Percentiles rank a stretch among this genome's conserved stretches.
These are phyloP conservation scores for Trichoderma oligosporum DNA, from an alignment of 2,329 filamentous ascomycete genomes.

Conservation along the genomic window DNA sequence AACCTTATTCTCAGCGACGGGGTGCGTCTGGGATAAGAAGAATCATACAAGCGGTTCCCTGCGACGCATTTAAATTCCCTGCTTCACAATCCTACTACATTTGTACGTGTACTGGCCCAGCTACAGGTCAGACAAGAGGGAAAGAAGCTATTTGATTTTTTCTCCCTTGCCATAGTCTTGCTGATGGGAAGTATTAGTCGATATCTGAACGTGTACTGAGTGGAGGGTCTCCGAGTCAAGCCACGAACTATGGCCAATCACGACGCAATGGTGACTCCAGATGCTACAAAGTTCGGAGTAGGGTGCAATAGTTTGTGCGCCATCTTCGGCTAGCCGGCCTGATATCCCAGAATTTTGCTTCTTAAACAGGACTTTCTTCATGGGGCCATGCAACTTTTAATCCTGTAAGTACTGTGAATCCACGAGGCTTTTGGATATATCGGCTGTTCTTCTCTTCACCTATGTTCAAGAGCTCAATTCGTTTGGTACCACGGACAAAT, in stretches of 20 bases:
- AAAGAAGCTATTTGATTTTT: not conserved
- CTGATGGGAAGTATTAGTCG: not conserved
- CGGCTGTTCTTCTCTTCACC: not conserved
- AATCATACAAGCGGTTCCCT: not conserved
- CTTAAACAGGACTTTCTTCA: not conserved
- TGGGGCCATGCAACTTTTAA: not conserved
- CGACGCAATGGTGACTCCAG: slow-evolving; percentile 6
- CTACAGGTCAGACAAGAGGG: not conserved
- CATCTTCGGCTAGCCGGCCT: slow-evolving; percentile 11
- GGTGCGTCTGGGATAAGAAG: slow-evolving; percentile 6
- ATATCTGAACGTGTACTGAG: not conserved
- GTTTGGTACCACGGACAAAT: not conserved
- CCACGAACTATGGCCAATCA: slow-evolving; percentile 15
- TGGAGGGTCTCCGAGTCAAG: slow-evolving; percentile 7
- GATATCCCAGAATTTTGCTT: not conserved
- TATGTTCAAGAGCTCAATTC: too few relatives aligned
- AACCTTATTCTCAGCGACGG: slow-evolving; percentile 10
- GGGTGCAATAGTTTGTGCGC: too few relatives aligned
- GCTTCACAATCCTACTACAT: not conserved
- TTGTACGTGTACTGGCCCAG: too few relatives aligned
- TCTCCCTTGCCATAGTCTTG: not conserved
- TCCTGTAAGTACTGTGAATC: not conserved
- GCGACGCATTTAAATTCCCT: slow-evolving; percentile 1
- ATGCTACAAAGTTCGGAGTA: too few relatives aligned
- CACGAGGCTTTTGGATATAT: not conserved